Base-by-base conservation (phyloP, 2,329 filamentous ascomycete genomes). In the Colletotrichum falcatum region DNA sequence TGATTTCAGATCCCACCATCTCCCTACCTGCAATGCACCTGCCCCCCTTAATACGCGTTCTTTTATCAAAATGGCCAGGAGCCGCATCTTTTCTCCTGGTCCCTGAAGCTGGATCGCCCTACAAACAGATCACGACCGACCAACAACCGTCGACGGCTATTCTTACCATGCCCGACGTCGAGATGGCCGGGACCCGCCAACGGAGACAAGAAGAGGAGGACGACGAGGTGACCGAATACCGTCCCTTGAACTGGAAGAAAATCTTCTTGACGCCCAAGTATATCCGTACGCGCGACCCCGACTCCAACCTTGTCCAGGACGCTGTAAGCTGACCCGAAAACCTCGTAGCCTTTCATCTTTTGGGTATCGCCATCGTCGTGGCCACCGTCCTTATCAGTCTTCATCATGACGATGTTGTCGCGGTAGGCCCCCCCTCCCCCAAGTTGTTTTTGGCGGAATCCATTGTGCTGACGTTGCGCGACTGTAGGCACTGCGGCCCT, bases 371-470 rank as follows among this genome's bases (percentile, higher is more conserved):
- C 18, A 72, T 79, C 26, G 49, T 76, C 18, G 72, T 81, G 6
- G 64, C 79, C 5, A 79, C 78, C 0, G 73, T 77, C 26, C 73
- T 81, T 16, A 75, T 82, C 48, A 78, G 79, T 7, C 66, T 82
- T n/a, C 75, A 79, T 23, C 81, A 83, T 70, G 79, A 81, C 71
- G 65, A 81, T 56, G 79, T 82, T 44, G 80, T 83, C 48, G 72
- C 75, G 8, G 79, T 81, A 11, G 44, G 37, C 44, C 18, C 8
- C 42, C 16, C 37, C 30, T 20, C n/a, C n/a, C n/a, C n/a, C n/a
- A n/a, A n/a, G n/a, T 20, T 1, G 3, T 16, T 9, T 20, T 26
- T n/a, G 44, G n/a, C 7, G 42, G 28, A 18, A 5, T 28, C 7
- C 3, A 39, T 30, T 30, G 16, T 18, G 46, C 49, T 49, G 16